Evolutionary conservation across 805 yeast species (phyloP), one percentile per base, ranked within the genome.

Genomic region (Myxozyma neotropica): DNA sequence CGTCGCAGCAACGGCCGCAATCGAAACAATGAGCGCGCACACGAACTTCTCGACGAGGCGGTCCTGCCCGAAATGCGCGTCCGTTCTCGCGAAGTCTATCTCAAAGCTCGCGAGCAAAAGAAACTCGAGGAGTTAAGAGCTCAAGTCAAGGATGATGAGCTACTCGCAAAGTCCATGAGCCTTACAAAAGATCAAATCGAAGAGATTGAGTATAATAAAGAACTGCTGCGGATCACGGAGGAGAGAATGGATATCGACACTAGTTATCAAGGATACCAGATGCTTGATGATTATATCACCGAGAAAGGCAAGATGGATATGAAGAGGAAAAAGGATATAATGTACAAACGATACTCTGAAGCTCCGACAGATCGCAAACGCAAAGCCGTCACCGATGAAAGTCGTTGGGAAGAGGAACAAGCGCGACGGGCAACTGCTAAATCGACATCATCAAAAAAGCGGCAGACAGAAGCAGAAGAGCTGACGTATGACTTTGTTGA

Each of bases 401-500:
- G 71, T 5, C 66, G 68, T 36, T 84, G 89, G 88, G 88, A 83
- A 65, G 58, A 68, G 1, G 82, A 80, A 39, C 87, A 84, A 65
- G 69, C 78, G 15, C 68, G 74, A 38, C 78, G 78, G 68, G 74
- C 57, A 79, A 79, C 6, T 73, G 75, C 46, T 71, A 71, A 55
- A 42, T 8, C 40, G 17, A 24, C 19, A 15, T 33, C 44, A 31
- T 33, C 44, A 31, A 36, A 50, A 15, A 21, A 29, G 13, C n/a
- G 27, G 2, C 17, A 23, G 21, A 53, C 24, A 4, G 42, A 27
- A 17, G 27, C 19, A 21, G 58, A 53, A 13, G 46, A 43, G 26
- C 49, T 71, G 15, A 69, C 78, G 0, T 89, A 87, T 68, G 95
- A 88, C 12, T 89, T 78, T 74, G 93, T 89, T 0, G 87, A 87